These are phyloP conservation scores for Millerozyma miso DNA, from an alignment of 805 yeast species.

Conservation along the genomic window DNA sequence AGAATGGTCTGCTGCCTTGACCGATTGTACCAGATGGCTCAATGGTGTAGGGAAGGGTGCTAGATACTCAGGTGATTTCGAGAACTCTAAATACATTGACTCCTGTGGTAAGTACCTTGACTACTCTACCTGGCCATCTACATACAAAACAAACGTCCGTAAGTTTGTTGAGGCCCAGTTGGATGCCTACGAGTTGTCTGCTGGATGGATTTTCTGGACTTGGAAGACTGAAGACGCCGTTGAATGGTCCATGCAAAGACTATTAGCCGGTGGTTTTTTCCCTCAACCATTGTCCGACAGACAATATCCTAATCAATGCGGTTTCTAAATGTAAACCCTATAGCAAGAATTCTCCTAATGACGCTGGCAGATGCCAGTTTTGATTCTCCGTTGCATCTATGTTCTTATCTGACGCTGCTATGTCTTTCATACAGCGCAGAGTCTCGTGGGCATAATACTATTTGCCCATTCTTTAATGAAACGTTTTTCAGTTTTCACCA, in stretches of 20 bases:
- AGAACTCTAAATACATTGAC: constrained; percentile 45
- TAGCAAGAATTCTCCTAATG: too few relatives aligned
- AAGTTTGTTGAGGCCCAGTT: constrained; percentile 83
- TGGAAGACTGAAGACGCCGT: constrained; percentile 81
- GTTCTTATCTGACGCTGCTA: too few relatives aligned
- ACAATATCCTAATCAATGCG: constrained; percentile 67
- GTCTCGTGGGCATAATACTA: too few relatives aligned
- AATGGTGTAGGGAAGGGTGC: constrained; percentile 86
- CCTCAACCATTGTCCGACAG: constrained; percentile 78
- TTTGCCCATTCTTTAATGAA: too few relatives aligned
- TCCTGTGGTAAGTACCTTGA: constrained; percentile 47
- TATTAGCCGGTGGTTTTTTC: constrained; percentile 57
- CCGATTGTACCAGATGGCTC: constrained; percentile 86
- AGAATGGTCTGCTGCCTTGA: constrained; percentile 89
- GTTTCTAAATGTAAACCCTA: constrained; percentile 16
- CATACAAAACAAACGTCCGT: constrained; percentile 56
- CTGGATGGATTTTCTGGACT: constrained; percentile 93
- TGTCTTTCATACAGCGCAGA: too few relatives aligned
- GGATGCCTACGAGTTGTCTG: constrained; percentile 67
- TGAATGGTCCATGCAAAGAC: constrained; percentile 80
- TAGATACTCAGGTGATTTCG: constrained; percentile 65
- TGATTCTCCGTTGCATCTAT: too few relatives aligned
- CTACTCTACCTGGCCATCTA: constrained; percentile 51
- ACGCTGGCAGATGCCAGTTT: too few relatives aligned
- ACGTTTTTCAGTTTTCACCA: too few relatives aligned